Evolutionary conservation across 352 stramenopile species (phyloP).

Genomic region (Elongisporangium senticosum): DNA sequence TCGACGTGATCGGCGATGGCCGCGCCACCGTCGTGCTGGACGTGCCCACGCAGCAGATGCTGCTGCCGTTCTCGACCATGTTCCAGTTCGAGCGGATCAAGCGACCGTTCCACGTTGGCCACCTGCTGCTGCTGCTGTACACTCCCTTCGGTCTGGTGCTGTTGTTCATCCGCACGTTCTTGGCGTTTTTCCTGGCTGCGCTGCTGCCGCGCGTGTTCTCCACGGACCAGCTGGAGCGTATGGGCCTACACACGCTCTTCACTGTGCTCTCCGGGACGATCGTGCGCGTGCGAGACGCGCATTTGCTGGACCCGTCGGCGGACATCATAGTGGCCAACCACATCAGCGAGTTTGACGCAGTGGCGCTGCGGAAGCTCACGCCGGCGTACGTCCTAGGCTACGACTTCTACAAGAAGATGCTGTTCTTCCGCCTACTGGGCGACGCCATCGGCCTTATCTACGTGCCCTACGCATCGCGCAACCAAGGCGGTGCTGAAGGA

Average conservation of each 20-base stretch:
- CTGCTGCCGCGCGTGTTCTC: slow-evolving; percentile 35
- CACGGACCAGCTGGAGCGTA: slow-evolving; percentile 39
- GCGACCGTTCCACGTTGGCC: slow-evolving; percentile 25
- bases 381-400: slow-evolving; percentile 61
- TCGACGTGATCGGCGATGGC: slow-evolving; percentile 26
- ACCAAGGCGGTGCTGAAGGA: slow-evolving; percentile 38
- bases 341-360: slow-evolving; percentile 69
- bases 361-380: slow-evolving; percentile 36
- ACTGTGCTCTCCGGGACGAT: slow-evolving; percentile 41
- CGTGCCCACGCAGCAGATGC: slow-evolving; percentile 21
- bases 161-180: slow-evolving; percentile 28
- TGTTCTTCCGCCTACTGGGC: slow-evolving; percentile 57
- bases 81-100: slow-evolving; percentile 72
- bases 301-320: slow-evolving; percentile 24
- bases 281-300: slow-evolving; percentile 27
- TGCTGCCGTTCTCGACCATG: slow-evolving; percentile 44
- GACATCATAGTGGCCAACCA: slow-evolving; percentile 70
- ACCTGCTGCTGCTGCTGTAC: slow-evolving; percentile 55
- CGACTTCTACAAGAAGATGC: slow-evolving; percentile 82
- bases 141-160: slow-evolving; percentile 46
- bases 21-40: slow-evolving; percentile 17
- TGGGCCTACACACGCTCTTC: slow-evolving; percentile 33
- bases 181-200: slow-evolving; percentile 37
- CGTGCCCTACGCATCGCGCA: slow-evolving; percentile 59
- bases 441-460: slow-evolving; percentile 64